Evolutionary conservation across 306 rosid genomes (phyloP), one percentile per base, ranked within the genome.

Genomic region (Styphnolobium japonicum): DNA sequence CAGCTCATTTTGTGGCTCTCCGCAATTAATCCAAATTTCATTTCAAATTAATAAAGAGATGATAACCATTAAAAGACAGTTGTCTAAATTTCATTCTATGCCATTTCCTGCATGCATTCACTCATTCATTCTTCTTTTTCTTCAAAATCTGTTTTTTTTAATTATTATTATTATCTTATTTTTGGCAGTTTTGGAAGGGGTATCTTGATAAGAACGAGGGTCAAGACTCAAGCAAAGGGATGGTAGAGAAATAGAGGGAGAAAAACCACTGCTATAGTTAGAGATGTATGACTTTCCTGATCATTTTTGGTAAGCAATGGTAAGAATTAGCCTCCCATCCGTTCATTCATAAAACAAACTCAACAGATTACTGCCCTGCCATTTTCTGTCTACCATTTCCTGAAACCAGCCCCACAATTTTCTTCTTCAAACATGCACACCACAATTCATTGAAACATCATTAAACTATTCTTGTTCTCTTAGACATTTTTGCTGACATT

Each of bases 391-490:
- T 33, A 33, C 81, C 64, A 65, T 42, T 69, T 58, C 56, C 56
- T 7, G 33, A 51, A 22, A 27, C 1, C 58, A 33, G 51, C n/a
- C 45, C 69, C 64, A 36, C 48, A 27, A 77, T 80, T 73, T 76
- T 80, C 77, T 85, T 48, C 52, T 75, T 85, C 83, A 46, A 49
- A 79, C 88, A 71, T 83, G 49, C 76, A 81, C 78, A 75, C 80
- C 74, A 80, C 75, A 81, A 27, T 36, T 76, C 66, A 67, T 60
- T 67, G 19, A 27, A 61, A 45, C 71, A 7, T 37, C 40, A 53
- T 64, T 58, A 12, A 27, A 42, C 40, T 76, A 6, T 53, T 52
- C 46, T 18, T 58, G 19, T n/a, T 33, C 33, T 39, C 63, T 27
- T 29, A 72, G 25, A 22, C 53, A 19, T n/a, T 40, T 79, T 46